phyloP scores from a whole-genome alignment of 108 stramenopile species.

The Skeletonema grethae region DNA sequence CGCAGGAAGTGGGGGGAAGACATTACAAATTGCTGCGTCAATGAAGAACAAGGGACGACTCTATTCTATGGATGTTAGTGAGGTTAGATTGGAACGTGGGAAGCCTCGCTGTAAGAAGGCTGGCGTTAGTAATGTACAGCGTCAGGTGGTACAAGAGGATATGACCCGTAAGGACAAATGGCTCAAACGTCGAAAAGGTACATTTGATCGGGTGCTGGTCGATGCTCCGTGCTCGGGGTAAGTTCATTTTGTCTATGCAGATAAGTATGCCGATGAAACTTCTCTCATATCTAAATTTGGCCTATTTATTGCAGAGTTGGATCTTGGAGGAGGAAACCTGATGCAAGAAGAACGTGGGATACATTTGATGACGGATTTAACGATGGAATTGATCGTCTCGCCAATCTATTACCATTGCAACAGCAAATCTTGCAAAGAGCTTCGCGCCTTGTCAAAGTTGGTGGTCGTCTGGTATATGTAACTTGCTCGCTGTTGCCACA shows the following conservation, averaged over 20 bases:
- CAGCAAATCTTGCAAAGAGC: conserved; percentile 19
- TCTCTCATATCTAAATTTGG: background rate
- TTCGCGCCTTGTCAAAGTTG: conserved; percentile 20
- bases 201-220: conserved; percentile 26
- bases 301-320: background rate
- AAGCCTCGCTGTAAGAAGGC: conserved; percentile 17
- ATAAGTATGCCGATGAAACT: background rate
- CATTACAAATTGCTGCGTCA: conserved; percentile 13
- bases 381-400: background rate
- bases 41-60: conserved; percentile 16
- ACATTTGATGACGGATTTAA: conserved; percentile 2
- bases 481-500: conserved; percentile 21
- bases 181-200: background rate
- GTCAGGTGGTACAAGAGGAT: background rate
- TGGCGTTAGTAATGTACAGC: conserved; percentile 11
- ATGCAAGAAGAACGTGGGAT: conserved; percentile 6
- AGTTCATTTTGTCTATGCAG: conserved; percentile 1
- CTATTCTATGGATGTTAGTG: conserved; percentile 21
- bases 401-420: conserved; percentile 7
- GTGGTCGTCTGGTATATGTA: conserved; percentile 28
- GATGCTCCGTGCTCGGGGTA: conserved; percentile 29
- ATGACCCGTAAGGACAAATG: conserved; percentile 1
- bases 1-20: conserved; percentile 35
- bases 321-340: conserved; percentile 14
- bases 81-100: conserved; percentile 12